Base-by-base conservation (phyloP, 2,329 filamentous ascomycete genomes). In the Reticulascus tulasneorum region DNA sequence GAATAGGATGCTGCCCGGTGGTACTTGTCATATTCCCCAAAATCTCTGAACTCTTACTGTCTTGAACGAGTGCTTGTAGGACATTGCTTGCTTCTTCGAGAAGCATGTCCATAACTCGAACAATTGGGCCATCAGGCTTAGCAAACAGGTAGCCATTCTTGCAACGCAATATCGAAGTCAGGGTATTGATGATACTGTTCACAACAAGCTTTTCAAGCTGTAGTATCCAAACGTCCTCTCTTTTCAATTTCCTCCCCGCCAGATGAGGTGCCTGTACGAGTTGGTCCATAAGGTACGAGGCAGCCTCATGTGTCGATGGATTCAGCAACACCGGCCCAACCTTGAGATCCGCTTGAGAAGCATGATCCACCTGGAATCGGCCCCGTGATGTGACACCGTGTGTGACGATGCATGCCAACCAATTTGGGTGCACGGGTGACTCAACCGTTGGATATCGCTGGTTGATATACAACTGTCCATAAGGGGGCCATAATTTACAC, bases 181-280 rank as follows among this genome's bases (percentile, higher is more conserved):
- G 63, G 0, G 91, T 87, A 53, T 95, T 94, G 50, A 96, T 78
- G 21, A 90, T 67, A 23, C 78, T 72, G 54, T 94, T 95, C 33
- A 90, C 69, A 1, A 85, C 84, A 2, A 96, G 69, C 58, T 95
- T 96, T 52, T 94, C 86, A 4, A 96, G 73, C 62, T 95, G 90
- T n/a, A 72, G 51, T 9, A 69, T 45, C 67, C 71, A 74, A 12
- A 80, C 55, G 29, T 75, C 66, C 3, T 60, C 44, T 9, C 59
- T 53, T 3, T 61, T 44, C 5, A 74, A 63, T 16, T 49, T 40
- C 8, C 49, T 59, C 0, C 63, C 68, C 10, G 59, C 54, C 3
- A 81, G 59, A 13, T 60, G 49, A 3, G 69, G 62, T 1, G 72
- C 66, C 3, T 49, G 38, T 4, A 63, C 43, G 16, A 80, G 54